Evolutionary conservation across 768 basidiomycete genomes (phyloP).

Genomic region (Boletus vinaceobasis): DNA sequence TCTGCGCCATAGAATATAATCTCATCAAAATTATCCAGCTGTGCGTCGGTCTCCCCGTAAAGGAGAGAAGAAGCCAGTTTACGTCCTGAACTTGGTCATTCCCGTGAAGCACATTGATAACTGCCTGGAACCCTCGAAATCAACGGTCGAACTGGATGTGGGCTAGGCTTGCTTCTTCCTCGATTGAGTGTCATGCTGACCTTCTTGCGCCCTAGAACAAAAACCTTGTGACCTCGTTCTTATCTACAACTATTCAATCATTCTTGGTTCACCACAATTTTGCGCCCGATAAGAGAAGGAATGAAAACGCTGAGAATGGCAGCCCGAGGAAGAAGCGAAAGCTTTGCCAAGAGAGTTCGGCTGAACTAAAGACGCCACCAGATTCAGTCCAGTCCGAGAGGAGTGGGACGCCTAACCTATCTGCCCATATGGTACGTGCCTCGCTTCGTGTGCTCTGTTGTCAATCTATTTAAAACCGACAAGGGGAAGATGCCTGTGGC

Average conservation of each 20-base stretch:
- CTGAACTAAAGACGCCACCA: constrained; percentile 6
- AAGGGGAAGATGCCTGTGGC: constrained; percentile 26
- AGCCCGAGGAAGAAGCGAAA: constrained; percentile 54
- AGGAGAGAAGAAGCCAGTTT: constrained; percentile 75
- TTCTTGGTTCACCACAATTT: constrained; percentile 70
- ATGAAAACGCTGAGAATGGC: constrained; percentile 16
- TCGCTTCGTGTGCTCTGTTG: constrained; percentile 2
- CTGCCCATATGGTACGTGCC: constrained; percentile 21
- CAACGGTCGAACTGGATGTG: constrained; percentile 65
- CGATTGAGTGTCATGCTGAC: constrained; percentile 9
- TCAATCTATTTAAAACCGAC: constrained; percentile 10
- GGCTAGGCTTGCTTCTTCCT: constrained; percentile 17
- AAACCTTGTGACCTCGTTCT: constrained; percentile 49
- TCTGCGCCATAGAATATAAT: constrained; percentile 7
- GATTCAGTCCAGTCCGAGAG: constrained; percentile 3
- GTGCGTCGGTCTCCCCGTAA: constrained; percentile 74
- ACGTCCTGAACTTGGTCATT: constrained; percentile 72
- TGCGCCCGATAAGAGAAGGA: constrained; percentile 22
- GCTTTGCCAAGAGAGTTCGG: constrained; percentile 23
- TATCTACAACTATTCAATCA: constrained; percentile 54
- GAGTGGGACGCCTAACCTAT: constrained; percentile 4
- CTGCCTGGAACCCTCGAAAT: constrained; percentile 76
- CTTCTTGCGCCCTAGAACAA: constrained; percentile 46
- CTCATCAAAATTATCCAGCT: constrained; percentile 35
- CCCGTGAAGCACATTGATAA: constrained; percentile 71